Conservation (phyloP, 257 asterid species). For the Fraxinus quadrangulata region DNA sequence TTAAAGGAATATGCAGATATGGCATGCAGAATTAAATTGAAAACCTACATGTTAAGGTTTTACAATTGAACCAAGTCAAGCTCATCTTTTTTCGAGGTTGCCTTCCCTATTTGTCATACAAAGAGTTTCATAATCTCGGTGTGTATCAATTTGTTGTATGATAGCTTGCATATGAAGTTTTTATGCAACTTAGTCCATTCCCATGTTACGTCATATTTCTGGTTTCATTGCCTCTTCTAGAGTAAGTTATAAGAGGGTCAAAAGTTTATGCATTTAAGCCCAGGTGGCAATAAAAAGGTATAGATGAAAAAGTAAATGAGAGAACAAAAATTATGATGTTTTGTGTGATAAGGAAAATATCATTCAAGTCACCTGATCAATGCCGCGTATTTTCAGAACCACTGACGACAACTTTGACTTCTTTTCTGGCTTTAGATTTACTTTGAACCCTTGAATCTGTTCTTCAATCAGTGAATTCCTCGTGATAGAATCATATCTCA, state of each 20-base stretch:
- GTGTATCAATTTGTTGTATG: not conserved
- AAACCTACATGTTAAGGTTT: not conserved
- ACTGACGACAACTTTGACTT: constrained; percentile 95
- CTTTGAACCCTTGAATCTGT: constrained; percentile 84
- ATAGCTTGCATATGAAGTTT: not conserved
- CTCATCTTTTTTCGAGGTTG: not conserved
- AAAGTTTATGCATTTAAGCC: not conserved
- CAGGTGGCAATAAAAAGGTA: not conserved
- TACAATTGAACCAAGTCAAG: not conserved
- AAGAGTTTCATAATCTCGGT: not conserved
- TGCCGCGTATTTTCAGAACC: constrained; percentile 95
- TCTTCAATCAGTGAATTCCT: constrained; percentile 73
- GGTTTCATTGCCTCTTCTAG: not conserved
- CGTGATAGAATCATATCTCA: constrained; percentile 62
- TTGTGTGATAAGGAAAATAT: constrained; percentile 1
- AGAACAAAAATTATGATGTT: not conserved
- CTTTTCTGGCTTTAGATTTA: constrained; percentile 87
- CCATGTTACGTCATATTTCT: not conserved
- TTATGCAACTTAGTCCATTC: not conserved
- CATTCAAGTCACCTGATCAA: constrained; percentile 77
- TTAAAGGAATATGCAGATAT: not conserved
- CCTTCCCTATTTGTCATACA: not conserved
- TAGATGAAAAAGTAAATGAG: constrained; percentile 1
- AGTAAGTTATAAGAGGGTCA: not conserved
- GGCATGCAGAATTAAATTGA: not conserved